Base-by-base conservation (phyloP, 768 basidiomycete genomes). In the Pleurotus citrinopileatus region DNA sequence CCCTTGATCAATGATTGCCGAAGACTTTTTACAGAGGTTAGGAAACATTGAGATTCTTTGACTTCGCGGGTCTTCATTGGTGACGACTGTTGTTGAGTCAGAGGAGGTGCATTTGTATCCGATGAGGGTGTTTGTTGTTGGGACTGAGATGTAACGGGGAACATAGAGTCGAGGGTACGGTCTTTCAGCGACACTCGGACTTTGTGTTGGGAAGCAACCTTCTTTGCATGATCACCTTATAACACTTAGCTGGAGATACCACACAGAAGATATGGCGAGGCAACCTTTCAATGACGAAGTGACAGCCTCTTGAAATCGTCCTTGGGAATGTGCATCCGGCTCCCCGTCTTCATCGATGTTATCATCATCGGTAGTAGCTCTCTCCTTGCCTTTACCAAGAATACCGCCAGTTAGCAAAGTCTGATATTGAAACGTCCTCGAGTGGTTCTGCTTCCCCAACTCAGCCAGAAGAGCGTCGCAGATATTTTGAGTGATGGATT, bases 141-240 rank as follows among this genome's bases (percentile, higher is more conserved):
- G 4, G 77, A 73, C 2, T 84, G 80, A 57, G 85, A 82, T 20
- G 70, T 62, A 8, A 89, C 75, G 1, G 87, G 87, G 57, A 98
- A 89, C 92, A 98, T 97, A 0, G 94, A 94, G 63, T 98, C 96
- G 13, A 99, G 79, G 0, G 95, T 98, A 29, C 95, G 83, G 55
- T 95, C 91, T 40, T 86, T 76, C 7, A 86, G 71, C 8, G 94
- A 96, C 2, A 92, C 94, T 53, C 96, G 84, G 50, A 98, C 90
- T 79, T 97, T 96, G 67, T 94, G 84, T 22, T 98, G 88, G 2
- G 95, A 86, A 52, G 81, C 77, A 0, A 76, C 65, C 63, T 86
- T 86, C 62, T 78, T 80, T 13, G 64, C 62, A 25, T 63, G 63
- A 17, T 27, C 54, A 55, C 60, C 53, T 46, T 15, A 34, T n/a